Conservation (phyloP, 768 basidiomycete species). For the Suillus plorans region DNA sequence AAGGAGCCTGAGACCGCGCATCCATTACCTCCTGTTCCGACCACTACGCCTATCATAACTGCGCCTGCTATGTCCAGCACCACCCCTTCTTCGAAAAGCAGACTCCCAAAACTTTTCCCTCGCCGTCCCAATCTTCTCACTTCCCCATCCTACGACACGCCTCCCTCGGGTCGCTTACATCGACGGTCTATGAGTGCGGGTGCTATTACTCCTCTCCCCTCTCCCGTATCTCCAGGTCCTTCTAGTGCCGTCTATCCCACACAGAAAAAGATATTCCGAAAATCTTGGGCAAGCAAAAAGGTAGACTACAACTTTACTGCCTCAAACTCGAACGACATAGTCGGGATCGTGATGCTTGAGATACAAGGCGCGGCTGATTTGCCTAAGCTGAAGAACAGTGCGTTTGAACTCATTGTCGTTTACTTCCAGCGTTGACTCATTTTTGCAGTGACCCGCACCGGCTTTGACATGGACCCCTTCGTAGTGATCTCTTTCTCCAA, state of each 20-base stretch:
- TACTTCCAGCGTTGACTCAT: conserved; percentile 4
- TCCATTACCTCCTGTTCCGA: conserved; percentile 18
- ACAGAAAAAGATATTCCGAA: conserved; percentile 38
- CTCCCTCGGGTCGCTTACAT: conserved; percentile 23
- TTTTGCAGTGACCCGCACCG: conserved; percentile 71
- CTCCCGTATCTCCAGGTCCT: conserved; percentile 2
- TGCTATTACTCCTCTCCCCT: conserved; percentile 16
- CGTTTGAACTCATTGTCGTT: conserved; percentile 29
- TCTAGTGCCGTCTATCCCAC: conserved; percentile 9
- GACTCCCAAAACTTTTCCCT: conserved; percentile 35
- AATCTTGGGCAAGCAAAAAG: conserved; percentile 39
- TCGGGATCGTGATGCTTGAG: conserved; percentile 96
- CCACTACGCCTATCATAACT: conserved; percentile 21
- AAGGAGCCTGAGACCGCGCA: conserved; percentile 21
- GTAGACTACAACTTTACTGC: conserved; percentile 61
- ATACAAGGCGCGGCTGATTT: conserved; percentile 82
- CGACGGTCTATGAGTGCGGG: conserved; percentile 34
- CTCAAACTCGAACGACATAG: conserved; percentile 63
- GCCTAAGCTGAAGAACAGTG: conserved; percentile 84
- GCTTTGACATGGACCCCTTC: conserved; percentile 98
- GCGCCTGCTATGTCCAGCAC: conserved; percentile 26
- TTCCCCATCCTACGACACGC: conserved; percentile 29
- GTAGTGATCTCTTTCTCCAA: conserved; percentile 95
- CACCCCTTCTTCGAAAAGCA: conserved; percentile 17
- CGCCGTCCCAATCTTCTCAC: conserved; percentile 32